Evolutionary conservation across 169 alveolate genomes (phyloP), one percentile per base, ranked within the genome.

Genomic region (Eimeria praecox): DNA sequence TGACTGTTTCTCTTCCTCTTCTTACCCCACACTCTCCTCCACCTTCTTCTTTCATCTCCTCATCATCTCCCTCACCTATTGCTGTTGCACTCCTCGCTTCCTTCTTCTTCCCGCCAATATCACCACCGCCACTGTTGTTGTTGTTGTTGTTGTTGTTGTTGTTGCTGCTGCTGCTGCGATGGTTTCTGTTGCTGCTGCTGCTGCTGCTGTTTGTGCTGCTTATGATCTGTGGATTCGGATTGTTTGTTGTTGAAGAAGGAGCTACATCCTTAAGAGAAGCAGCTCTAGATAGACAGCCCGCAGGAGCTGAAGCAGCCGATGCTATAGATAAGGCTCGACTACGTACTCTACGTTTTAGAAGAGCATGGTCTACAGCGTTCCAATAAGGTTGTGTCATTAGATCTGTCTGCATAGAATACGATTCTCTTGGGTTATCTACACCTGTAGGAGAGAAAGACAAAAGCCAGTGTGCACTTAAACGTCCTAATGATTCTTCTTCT

Each of bases 341-440:
- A 4, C 94, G 94, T 38, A 64, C 62, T 3, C 54, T 62, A 49
- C 46, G 64, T 8, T 38, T 35, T 24, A 95, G 69, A 52, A 88
- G 69, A 10, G 77, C 49, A 46, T 95, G 95, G 44, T 95, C 94
- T 22, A 95, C 96, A 16, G 96, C 22, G 73, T 95, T 95, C 96
- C 96, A 95, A 75, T 95, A 95, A 33, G 96, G 96, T 46, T 69
- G 92, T 49, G 33, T 82, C 35, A 27, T 35, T 1, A 66, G 46
- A 40, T 73, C 95, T 33, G 96, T 95, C 64, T 86, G 71, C 9
- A 62, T 30, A 33, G 94, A 78, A n/a, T 27, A 87, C 46, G 38
- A 62, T 35, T 62, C 95, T 42, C 82, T 64, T 42, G 94, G 89
- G 54, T 85, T 85, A 4, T 86, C 90, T 12, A 95, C 96, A 5